Conservation (phyloP, 306 rosid genomes). For the Cicer cuneatum region DNA sequence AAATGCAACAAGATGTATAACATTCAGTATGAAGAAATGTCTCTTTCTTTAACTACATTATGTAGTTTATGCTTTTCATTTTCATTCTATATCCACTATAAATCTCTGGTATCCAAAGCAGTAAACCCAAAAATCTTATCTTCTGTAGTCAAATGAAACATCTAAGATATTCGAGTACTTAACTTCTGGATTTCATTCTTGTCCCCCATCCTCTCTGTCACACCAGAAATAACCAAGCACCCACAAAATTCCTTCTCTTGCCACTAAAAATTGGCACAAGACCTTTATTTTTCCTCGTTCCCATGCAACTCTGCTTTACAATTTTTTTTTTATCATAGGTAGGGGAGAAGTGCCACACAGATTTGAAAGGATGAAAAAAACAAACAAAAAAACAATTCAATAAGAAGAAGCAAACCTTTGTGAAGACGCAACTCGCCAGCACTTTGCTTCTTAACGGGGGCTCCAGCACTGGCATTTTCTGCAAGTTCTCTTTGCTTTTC, state of each 20-base stretch:
- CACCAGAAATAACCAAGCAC: not conserved
- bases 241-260: not conserved
- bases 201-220: not conserved
- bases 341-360: slow-evolving; percentile 2
- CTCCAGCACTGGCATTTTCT: slow-evolving; percentile 72
- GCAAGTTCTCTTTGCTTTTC: slow-evolving; percentile 92
- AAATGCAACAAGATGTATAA: slow-evolving; percentile 6
- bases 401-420: slow-evolving; percentile 60
- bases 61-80: not conserved
- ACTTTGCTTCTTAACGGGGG: slow-evolving; percentile 76
- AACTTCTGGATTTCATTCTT: not conserved
- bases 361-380: not conserved
- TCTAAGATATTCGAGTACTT: not conserved
- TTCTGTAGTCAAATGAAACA: slow-evolving; percentile 27
- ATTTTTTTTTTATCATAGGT: not conserved
- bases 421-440: slow-evolving; percentile 98
- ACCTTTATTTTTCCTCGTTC: not conserved
- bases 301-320: not conserved
- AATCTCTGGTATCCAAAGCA: not conserved
- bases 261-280: not conserved
- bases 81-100: slow-evolving; percentile 19
- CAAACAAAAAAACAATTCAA: not conserved
- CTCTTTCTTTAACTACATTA: not conserved
- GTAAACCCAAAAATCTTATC: not conserved
- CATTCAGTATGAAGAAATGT: not conserved